Percentiles rank a stretch among this genome's conserved stretches.
Conservation (phyloP, 1,284 basidiomycete genomes). For the Apiotrichum gracile region DNA sequence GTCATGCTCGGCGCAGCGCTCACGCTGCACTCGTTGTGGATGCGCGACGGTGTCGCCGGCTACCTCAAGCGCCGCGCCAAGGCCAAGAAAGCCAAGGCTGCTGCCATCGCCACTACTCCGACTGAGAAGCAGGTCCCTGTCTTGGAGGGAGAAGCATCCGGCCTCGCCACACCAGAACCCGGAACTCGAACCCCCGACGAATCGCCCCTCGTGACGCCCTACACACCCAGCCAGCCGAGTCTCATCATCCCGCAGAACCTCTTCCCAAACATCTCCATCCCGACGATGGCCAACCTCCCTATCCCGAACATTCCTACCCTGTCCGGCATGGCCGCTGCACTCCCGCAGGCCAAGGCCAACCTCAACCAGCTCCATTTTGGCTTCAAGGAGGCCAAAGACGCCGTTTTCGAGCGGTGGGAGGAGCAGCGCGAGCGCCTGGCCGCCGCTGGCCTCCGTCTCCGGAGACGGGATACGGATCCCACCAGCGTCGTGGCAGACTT, state of each 20-base stretch:
- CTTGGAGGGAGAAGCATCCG: not conserved
- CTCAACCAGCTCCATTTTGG: constrained; percentile 15
- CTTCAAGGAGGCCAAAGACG: constrained; percentile 29
- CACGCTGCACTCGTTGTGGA: constrained; percentile 56
- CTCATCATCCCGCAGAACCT: constrained; percentile 22
- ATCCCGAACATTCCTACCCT: constrained; percentile 18
- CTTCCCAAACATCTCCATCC: constrained; percentile 20
- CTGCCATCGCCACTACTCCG: too few relatives aligned
- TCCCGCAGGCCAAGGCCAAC: constrained; percentile 16
- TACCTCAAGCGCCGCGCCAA: constrained; percentile 48
- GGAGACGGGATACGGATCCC: not conserved
- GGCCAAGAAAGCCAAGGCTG: too few relatives aligned
- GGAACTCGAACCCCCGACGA: constrained; percentile 31
- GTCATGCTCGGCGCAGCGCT: constrained; percentile 50
- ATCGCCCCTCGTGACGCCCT: constrained; percentile 39
- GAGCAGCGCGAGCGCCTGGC: constrained; percentile 32
- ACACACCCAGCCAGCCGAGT: constrained; percentile 27
- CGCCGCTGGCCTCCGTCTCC: constrained; percentile 3
- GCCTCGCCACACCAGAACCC: not conserved
- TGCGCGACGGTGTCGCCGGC: constrained; percentile 53
- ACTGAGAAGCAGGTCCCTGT: not conserved
- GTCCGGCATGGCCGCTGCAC: constrained; percentile 15
- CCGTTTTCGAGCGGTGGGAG: constrained; percentile 27
- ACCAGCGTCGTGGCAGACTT: not conserved
- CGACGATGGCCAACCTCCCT: constrained; percentile 13